A percentile compares a stretch with the other conserved stretches of the same genome.
Conservation (phyloP, 257 asterid species). For the Cynanchum wilfordii region DNA sequence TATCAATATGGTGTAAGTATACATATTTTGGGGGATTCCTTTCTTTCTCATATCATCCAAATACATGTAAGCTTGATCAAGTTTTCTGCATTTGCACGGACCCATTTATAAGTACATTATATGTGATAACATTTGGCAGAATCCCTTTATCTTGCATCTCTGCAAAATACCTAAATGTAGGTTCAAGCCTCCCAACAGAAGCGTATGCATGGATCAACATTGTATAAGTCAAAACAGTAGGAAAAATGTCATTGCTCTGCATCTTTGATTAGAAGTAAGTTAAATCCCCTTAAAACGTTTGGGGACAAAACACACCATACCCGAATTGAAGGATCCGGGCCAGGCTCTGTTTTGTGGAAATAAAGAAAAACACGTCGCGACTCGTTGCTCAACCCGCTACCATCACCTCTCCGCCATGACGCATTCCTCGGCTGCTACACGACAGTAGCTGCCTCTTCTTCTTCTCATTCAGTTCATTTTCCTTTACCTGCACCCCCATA, state of each 20-base stretch:
- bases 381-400: neutral
- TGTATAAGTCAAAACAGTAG: constrained; percentile 61
- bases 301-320: no score
- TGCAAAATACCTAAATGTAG: constrained; percentile 42
- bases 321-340: no score
- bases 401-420: neutral
- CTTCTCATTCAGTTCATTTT: neutral
- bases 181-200: constrained; percentile 40
- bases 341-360: no score
- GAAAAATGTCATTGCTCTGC: constrained; percentile 40
- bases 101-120: constrained; percentile 47
- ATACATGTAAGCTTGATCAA: constrained; percentile 43
- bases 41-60: constrained; percentile 40
- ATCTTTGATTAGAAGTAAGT: no score
- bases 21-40: constrained; percentile 43
- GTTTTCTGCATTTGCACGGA: constrained; percentile 42
- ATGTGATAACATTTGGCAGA: constrained; percentile 55
- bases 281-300: no score
- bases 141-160: constrained; percentile 53
- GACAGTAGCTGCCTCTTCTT: neutral
- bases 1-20: constrained; percentile 60
- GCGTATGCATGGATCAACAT: constrained; percentile 60
- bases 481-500: neutral
- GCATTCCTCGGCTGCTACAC: neutral
- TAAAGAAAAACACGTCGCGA: neutral